Base-by-base conservation (phyloP, 176 grass and related monocot genomes). In the Carex parvula region DNA sequence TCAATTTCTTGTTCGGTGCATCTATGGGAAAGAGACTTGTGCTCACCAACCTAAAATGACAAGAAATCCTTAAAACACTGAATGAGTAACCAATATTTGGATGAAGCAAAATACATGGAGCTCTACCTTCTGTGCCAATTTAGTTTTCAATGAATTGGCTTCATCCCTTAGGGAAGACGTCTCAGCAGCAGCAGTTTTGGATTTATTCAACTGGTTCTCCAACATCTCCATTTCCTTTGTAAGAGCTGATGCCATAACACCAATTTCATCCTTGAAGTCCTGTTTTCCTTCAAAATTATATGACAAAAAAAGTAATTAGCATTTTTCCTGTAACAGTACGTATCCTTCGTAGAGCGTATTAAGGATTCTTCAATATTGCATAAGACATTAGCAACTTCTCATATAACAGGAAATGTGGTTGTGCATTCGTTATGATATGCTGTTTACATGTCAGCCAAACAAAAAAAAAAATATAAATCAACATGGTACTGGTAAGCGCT, bases 171-270 rank as follows among this genome's bases (percentile, higher is more conserved):
- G 89, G 86, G 90, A 70, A 81, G 88, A 79, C 41, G 87, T 90
- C 85, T 94, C 95, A 84, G 70, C 79, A 91, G 90, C 89, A 7
- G 90, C 92, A 65, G 90, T 82, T 70, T 98, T 98, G 70, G 85
- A 91, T 86, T 90, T 92, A 89, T 90, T 98, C 71, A 98, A 89
- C 68, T 98, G 95, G 74, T 84, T 89, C 85, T 93, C 90, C 92
- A 98, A 91, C 95, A 98, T 91, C 77, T 91, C 89, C 89, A 98
- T 88, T 87, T 98, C 95, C 89, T 94, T 98, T 33, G 90, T 88
- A 21, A 98, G 86, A 72, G 95, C 91, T 46, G 90, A 68, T 65
- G 91, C 92, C 95, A 98, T 94, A 58, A 98, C 91, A 86, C 91
- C 86, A 84, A 98, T 98, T 88, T 98, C 95, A 82, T 93, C 84